Evolutionary conservation across 352 stramenopile genomes (phyloP).

Genomic region (Phytophthora europaea): DNA sequence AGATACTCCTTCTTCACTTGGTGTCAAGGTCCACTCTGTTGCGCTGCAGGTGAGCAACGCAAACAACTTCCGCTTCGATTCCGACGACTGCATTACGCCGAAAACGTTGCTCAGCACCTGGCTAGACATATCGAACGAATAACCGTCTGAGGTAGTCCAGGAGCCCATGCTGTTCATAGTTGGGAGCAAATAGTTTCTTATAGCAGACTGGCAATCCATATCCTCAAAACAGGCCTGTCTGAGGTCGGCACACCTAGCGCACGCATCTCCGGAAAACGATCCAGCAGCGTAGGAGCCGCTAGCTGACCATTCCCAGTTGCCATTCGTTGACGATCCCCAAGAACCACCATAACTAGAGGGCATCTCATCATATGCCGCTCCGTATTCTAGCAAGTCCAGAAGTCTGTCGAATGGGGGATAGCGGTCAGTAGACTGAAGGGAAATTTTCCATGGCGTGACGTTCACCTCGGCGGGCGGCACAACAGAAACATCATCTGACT

Average conservation of each 20-base stretch:
- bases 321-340: background rate
- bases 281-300: background rate
- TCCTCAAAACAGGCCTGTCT: slow-evolving; percentile 18
- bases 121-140: slow-evolving; percentile 8
- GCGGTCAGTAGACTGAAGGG: slow-evolving; percentile 17
- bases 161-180: slow-evolving; percentile 5
- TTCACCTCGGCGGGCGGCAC: slow-evolving; percentile 13
- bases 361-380: slow-evolving; percentile 3
- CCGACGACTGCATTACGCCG: slow-evolving; percentile 2
- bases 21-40: background rate
- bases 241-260: background rate
- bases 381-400: slow-evolving; percentile 28
- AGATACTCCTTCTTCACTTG: background rate
- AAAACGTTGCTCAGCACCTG: slow-evolving; percentile 17
- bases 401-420: slow-evolving; percentile 30
- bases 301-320: background rate
- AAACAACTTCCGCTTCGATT: slow-evolving; percentile 12
- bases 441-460: slow-evolving; percentile 27
- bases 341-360: background rate
- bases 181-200: slow-evolving; percentile 6
- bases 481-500: background rate
- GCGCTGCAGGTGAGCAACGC: slow-evolving; percentile 15
- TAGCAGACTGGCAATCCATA: slow-evolving; percentile 4
- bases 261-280: slow-evolving; percentile 8
- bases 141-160: background rate